These are phyloP conservation scores for Xylariaceae sp. DNA, from an alignment of 2,329 filamentous ascomycete genomes.

Conservation along the genomic window DNA sequence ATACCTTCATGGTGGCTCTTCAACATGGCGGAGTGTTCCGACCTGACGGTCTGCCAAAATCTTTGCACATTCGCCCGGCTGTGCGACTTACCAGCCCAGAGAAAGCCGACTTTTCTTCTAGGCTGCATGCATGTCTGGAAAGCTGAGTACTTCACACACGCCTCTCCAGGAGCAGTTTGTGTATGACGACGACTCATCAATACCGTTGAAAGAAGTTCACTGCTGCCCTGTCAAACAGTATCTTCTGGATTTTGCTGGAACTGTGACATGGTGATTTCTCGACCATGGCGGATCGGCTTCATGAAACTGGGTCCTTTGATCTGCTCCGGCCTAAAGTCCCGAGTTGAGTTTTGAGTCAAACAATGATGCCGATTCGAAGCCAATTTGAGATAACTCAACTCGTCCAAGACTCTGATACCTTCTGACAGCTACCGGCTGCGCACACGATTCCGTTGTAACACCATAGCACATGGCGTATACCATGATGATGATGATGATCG, in stretches of 20 bases:
- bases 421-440: neutral
- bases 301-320: slow-evolving; percentile 21
- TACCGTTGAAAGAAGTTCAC: slow-evolving; percentile 19
- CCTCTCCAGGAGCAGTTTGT: slow-evolving; percentile 26
- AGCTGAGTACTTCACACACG: slow-evolving; percentile 15
- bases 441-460: slow-evolving; percentile 2
- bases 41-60: neutral
- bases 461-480: neutral
- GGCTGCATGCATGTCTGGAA: slow-evolving; percentile 21
- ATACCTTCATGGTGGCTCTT: neutral
- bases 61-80: neutral
- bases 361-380: slow-evolving; percentile 7
- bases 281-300: slow-evolving; percentile 19
- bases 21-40: neutral
- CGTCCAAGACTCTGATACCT: neutral
- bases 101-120: slow-evolving; percentile 14
- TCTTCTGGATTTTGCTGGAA: slow-evolving; percentile 12
- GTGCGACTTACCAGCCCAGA: slow-evolving; percentile 16
- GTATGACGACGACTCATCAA: slow-evolving; percentile 29
- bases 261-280: slow-evolving; percentile 17
- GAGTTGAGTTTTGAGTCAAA: slow-evolving; percentile 4
- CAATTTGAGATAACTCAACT: neutral
- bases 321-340: slow-evolving; percentile 5
- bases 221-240: slow-evolving; percentile 21
- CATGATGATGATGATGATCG: neutral